These are phyloP conservation scores for Cryptococcus sp. DNA, from an alignment of 1,284 basidiomycete genomes.

Conservation along the genomic window DNA sequence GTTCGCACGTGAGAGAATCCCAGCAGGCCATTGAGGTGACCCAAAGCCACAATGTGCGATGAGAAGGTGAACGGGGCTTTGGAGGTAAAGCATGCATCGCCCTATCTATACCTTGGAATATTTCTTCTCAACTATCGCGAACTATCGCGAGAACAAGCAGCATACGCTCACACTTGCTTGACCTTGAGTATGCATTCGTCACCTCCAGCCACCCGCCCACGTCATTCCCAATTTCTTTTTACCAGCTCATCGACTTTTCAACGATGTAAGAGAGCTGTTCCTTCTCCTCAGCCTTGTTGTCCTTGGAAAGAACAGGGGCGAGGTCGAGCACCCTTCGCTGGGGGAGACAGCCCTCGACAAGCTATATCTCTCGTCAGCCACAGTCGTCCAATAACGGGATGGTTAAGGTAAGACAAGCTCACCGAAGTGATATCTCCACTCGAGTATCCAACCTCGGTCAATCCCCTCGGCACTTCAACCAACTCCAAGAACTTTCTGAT, in stretches of 20 bases:
- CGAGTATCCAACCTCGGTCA: conserved; percentile 79
- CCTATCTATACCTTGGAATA: no score
- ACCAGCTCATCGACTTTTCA: conserved; percentile 43
- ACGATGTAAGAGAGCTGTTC: conserved; percentile 74
- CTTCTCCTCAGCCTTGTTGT: conserved; percentile 71
- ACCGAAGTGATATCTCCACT: conserved; percentile 36
- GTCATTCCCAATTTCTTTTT: not conserved
- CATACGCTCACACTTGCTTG: no score
- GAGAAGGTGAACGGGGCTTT: no score
- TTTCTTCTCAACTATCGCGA: no score
- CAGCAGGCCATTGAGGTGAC: no score
- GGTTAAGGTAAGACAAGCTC: conserved; percentile 6
- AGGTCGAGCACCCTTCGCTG: conserved; percentile 47
- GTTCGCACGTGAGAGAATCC: no score
- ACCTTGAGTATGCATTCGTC: no score
- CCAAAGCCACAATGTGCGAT: no score
- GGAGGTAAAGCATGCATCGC: no score
- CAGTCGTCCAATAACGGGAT: not conserved
- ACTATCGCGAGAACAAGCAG: no score
- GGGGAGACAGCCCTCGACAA: conserved; percentile 47
- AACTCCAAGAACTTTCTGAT: conserved; percentile 86
- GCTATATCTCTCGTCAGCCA: conserved; percentile 12
- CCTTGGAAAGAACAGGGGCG: conserved; percentile 52
- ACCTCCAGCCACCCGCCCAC: no score
- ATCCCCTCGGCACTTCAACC: conserved; percentile 79